phyloP scores from a whole-genome alignment of 345 rosid species.

The Balakata baccata region DNA sequence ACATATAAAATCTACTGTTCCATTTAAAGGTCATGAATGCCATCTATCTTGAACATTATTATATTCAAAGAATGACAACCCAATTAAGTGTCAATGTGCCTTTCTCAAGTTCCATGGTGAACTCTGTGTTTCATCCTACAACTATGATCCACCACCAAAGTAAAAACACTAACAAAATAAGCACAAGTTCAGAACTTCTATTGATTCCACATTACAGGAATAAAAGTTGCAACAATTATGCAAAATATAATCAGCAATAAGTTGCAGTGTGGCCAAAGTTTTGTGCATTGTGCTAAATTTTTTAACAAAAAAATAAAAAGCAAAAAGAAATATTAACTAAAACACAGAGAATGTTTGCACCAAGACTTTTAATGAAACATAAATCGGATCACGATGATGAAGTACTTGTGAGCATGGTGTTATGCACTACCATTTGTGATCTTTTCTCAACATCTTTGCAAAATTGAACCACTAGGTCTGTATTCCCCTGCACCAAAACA shows the following conservation, averaged over 20 bases:
- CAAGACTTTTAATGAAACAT: neutral
- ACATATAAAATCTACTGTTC: neutral
- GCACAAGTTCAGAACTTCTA: neutral
- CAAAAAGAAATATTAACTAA: neutral
- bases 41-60: neutral
- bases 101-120: neutral
- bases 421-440: slow-evolving; percentile 63
- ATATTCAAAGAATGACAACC: neutral
- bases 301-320: neutral
- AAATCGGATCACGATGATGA: slow-evolving; percentile 2
- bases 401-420: slow-evolving; percentile 33
- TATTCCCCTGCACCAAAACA: slow-evolving; percentile 40
- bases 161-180: neutral
- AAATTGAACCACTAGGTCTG: slow-evolving; percentile 71
- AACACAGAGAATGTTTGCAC: neutral
- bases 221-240: neutral
- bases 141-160: neutral
- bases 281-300: neutral
- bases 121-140: neutral
- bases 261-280: neutral
- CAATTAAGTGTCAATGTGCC: neutral
- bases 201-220: neutral
- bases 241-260: neutral
- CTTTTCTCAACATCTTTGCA: slow-evolving; percentile 92
- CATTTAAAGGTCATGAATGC: neutral